These are phyloP conservation scores for Hibiscus syriacus DNA, from an alignment of 345 rosid species.

Conservation along the genomic window DNA sequence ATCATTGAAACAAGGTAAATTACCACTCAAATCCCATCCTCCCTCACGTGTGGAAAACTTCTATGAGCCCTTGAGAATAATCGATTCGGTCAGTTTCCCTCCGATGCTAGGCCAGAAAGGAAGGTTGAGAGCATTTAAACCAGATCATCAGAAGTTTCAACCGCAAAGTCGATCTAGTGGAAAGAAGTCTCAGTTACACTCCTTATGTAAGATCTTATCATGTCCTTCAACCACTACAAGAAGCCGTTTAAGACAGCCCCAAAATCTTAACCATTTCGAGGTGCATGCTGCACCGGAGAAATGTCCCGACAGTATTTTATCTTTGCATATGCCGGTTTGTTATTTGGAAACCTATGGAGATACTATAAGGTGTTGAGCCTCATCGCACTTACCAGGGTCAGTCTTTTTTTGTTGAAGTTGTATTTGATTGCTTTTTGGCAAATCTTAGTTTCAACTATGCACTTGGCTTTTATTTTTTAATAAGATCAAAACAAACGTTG, in stretches of 20 bases:
- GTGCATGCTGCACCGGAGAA: constrained; percentile 35
- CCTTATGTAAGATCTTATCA: constrained; percentile 32
- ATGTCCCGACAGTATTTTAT: constrained; percentile 42
- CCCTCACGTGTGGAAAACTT: constrained; percentile 15
- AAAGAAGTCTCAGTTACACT: constrained; percentile 30
- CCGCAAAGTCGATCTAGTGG: neutral
- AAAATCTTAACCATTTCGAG: constrained; percentile 16
- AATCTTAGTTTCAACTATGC: neutral
- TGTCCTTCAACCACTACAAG: constrained; percentile 7
- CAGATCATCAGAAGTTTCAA: constrained; percentile 20
- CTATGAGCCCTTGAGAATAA: constrained; percentile 5
- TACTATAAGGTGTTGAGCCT: constrained; percentile 15
- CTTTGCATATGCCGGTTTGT: constrained; percentile 36
- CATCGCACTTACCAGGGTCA: constrained; percentile 10
- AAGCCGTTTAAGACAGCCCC: constrained; percentile 14
- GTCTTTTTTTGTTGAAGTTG: constrained; percentile 15
- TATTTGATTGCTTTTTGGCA: neutral
- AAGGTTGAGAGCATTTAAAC: constrained; percentile 33
- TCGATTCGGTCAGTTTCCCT: constrained; percentile 34
- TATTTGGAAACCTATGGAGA: constrained; percentile 22
- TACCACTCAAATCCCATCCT: constrained; percentile 20
- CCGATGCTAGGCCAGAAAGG: constrained; percentile 17
- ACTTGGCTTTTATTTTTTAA: neutral
- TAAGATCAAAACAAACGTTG: no score
- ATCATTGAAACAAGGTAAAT: constrained; percentile 42